Evolutionary conservation across 2,329 filamentous ascomycete genomes (phyloP), one percentile per base, ranked within the genome.

Genomic region (Aphanoascus verrucosus): DNA sequence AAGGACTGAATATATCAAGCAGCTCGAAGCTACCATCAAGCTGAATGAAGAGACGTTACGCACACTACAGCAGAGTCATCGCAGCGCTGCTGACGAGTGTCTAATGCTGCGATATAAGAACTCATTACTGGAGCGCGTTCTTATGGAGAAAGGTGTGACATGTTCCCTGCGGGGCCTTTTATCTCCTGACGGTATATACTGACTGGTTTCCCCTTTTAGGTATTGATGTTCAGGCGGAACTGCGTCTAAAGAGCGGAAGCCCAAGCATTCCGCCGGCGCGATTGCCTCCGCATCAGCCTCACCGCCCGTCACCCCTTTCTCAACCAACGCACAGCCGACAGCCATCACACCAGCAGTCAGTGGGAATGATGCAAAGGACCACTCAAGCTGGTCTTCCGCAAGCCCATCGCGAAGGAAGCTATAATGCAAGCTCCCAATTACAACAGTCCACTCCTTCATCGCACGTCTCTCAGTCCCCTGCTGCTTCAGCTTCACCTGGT

Each of bases 71-170:
- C 86, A 91, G 65, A 94, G 89, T 60, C 93, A 97, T 67, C 87
- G 93, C 63, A 90, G 83, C 64, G 93, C 93, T 55, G 89, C 91
- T 55, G 93, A 97, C 69, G 93, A 97, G 72, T 97, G 93, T 68
- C 73, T 97, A 65, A 97, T 98, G 93, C 78, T 98, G 63, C 85
- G 93, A 55, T 98, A 97, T 72, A 97, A 97, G 76, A 98, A 97
- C 70, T 97, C 93, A 40, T 76, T 97, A 47, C 79, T 98, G 35
- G 93, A 98, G 73, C 83, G 93, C 55, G 94, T 98, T 65, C 79
- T 98, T 51, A 79, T 98, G 37, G 93, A 98, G 73, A 97, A 97
- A 78, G 90, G 89, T 93, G 72, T 41, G 55, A 54, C 12, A 54
- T 17, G 15, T 35, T 20, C 34, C 28, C 17, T 49, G 35, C 40